Evolutionary conservation across 1,139 yeast species (phyloP), one percentile per base, ranked within the genome.

Genomic region (Taiozyma sp.): DNA sequence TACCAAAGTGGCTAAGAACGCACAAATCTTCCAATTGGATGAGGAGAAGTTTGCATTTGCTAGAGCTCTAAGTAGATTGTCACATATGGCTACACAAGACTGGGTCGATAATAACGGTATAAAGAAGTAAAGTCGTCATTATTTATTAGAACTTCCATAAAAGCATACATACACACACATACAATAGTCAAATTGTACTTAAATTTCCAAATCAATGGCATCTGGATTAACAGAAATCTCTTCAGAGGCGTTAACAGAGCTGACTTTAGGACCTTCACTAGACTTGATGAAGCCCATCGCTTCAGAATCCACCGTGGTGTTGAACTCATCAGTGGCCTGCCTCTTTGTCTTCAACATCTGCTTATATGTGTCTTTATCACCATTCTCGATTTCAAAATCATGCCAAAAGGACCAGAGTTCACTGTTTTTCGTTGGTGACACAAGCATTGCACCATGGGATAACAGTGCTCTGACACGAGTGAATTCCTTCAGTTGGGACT

Each of bases 1-100:
- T 58, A 80, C 83, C 55, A 83, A 82, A 57, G 74, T 86, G 50
- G 89, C 93, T n/a, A 79, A 84, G 59, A 82, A 84, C 65, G 87
- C 95, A 1, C 74, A 87, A 38, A 82, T 90, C 82, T 92, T 93
- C 71, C 87, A 87, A 45, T 72, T 87, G 8, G 98, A 91, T 66
- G 99, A 93, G 68, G 99, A 93, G 70, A 80, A 86, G 68, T 93
- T 93, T 73, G 99, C 99, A 16, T 93, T 92, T 74, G 96, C 97
- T 1, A 78, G 99, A 65, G 97, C 98, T 0, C 74, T 93, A 56
- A 85, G 95, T 59, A 80, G 99, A 66, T 75, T 93, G 58, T 79
- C 93, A 48, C 98, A 93, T 62, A 93, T 93, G 97, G 86, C 96
- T 60, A 87, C 96, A 6, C 84, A 84, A 44, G 96, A 87, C 50